phyloP scores from a whole-genome alignment of 805 yeast genomes.

The Candida lessepsii region DNA sequence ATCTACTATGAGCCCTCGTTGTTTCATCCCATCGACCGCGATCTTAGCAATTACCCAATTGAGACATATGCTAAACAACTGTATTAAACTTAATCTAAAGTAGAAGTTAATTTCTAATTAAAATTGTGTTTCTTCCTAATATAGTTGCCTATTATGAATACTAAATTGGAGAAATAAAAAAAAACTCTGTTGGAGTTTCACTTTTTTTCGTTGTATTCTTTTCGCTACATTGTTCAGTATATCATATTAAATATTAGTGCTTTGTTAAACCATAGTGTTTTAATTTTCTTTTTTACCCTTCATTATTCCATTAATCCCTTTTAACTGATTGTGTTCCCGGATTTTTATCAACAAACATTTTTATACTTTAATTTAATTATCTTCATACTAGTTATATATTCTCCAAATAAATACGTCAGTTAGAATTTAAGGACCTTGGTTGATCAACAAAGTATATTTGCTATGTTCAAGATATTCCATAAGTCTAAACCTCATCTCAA shows the following conservation, averaged over 20 bases:
- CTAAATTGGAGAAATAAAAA: not conserved
- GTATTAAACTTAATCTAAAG: conserved; percentile 3
- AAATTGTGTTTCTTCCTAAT: not conserved
- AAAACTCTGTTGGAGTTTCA: not conserved
- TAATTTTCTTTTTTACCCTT: not conserved
- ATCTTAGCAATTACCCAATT: not conserved
- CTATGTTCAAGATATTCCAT: conserved; percentile 2
- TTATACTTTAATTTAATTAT: no score
- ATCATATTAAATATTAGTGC: not conserved
- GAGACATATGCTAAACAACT: not conserved
- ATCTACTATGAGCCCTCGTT: not conserved
- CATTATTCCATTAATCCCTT: conserved; percentile 2
- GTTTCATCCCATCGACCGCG: not conserved
- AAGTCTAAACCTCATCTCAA: conserved; percentile 5
- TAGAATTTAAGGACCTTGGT: no score
- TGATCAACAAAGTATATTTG: no score
- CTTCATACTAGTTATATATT: not conserved
- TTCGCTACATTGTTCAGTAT: not conserved
- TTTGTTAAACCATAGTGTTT: not conserved
- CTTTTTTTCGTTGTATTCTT: not conserved
- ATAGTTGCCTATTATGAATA: not conserved
- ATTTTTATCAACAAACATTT: not conserved
- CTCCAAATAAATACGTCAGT: no score
- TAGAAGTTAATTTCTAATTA: conserved; percentile 1
- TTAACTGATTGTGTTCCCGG: not conserved